A percentile compares a stretch with the other conserved stretches of the same genome.
Conservation (phyloP, 1,139 yeast species). For the Casaregolazyma suthepensis region DNA sequence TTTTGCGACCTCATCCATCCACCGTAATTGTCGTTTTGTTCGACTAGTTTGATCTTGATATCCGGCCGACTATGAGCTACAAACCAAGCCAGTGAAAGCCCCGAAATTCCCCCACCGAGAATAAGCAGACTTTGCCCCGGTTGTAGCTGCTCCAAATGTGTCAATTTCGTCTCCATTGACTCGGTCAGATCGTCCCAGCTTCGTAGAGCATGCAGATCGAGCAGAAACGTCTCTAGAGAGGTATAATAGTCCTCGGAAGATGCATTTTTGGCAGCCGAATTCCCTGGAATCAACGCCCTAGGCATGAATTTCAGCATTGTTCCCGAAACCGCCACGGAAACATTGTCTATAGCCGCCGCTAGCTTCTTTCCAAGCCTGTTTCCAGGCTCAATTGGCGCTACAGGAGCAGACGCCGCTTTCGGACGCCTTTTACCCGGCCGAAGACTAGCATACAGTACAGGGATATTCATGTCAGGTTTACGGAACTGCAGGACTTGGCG, state of each 20-base stretch:
- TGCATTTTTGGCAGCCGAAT: not conserved
- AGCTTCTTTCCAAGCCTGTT: conserved; percentile 2
- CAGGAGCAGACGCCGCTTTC: not conserved
- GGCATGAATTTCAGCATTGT: conserved; percentile 3
- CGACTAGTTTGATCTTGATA: conserved; percentile 56
- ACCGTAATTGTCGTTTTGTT: conserved; percentile 51
- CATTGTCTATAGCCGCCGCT: conserved; percentile 3
- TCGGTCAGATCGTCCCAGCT: conserved; percentile 20
- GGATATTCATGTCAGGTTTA: conserved; percentile 10
- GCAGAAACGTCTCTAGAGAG: conserved; percentile 8
- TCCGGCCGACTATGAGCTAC: conserved; percentile 60
- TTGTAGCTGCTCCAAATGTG: conserved; percentile 26
- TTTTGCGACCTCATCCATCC: conserved; percentile 66
- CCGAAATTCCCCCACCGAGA: conserved; percentile 85
- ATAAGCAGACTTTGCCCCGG: conserved; percentile 33
- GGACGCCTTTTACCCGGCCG: not conserved
- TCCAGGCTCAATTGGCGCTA: conserved; percentile 1
- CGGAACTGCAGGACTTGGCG: conserved; percentile 5
- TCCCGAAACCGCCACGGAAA: conserved; percentile 7
- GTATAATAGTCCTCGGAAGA: conserved; percentile 1
- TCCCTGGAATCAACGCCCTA: not conserved
- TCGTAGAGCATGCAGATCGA: conserved; percentile 8
- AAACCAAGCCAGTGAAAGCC: conserved; percentile 72
- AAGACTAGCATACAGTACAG: conserved; percentile 4
- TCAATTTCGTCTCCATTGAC: conserved; percentile 24